A percentile compares a stretch with the other conserved stretches of the same genome.
phyloP scores from a whole-genome alignment of 768 basidiomycete species.

The Cystofilobasidium ferigula region DNA sequence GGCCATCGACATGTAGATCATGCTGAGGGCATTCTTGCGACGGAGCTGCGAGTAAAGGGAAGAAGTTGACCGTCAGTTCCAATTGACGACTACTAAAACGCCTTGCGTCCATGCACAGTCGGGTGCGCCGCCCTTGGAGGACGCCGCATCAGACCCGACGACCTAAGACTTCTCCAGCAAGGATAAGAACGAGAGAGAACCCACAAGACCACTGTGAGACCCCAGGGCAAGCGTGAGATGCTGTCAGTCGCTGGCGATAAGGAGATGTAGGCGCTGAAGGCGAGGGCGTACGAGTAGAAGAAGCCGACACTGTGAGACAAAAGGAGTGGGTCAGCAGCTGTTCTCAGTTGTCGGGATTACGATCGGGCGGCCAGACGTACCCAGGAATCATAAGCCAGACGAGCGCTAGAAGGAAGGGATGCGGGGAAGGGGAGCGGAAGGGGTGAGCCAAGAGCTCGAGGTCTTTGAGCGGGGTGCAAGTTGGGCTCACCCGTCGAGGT shows the following conservation, averaged over 20 bases:
- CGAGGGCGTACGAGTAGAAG: slow-evolving; percentile 37
- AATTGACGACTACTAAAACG: no score
- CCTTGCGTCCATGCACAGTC: no score
- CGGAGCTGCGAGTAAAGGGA: slow-evolving; percentile 28
- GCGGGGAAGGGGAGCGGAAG: neutral
- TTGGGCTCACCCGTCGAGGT: neutral
- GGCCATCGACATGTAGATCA: slow-evolving; percentile 39
- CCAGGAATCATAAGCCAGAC: slow-evolving; percentile 1
- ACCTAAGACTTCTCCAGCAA: no score
- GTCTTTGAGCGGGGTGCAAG: neutral
- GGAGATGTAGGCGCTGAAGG: no score
- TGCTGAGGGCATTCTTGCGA: slow-evolving; percentile 42
- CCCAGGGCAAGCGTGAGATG: no score
- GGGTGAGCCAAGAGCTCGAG: neutral
- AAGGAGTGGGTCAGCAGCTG: neutral
- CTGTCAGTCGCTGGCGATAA: no score
- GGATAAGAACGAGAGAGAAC: no score
- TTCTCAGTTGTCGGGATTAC: no score
- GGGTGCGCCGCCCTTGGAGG: no score
- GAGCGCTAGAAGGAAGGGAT: neutral
- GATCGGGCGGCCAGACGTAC: neutral
- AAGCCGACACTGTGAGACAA: slow-evolving; percentile 12
- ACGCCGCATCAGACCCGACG: no score
- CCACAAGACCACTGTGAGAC: no score
- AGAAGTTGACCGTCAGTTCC: no score